Percentiles rank a stretch among this genome's conserved stretches.
phyloP scores from a whole-genome alignment of 1,139 yeast species.

The Spathaspora sp. region DNA sequence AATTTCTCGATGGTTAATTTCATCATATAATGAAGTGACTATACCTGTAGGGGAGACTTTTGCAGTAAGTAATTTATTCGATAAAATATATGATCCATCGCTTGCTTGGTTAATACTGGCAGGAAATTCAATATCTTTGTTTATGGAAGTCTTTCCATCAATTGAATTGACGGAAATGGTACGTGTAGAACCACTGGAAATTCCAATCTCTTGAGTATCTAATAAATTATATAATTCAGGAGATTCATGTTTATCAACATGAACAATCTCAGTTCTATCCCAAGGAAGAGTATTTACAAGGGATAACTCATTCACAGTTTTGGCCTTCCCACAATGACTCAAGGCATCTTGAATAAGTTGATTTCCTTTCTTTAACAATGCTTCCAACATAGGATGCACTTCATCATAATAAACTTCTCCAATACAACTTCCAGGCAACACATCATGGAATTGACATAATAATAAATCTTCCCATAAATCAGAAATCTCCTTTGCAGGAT shows the following conservation, averaged over 20 bases:
- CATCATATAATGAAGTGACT: slow-evolving; percentile 66
- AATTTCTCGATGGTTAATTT: slow-evolving; percentile 60
- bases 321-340: slow-evolving; percentile 15
- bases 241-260: slow-evolving; percentile 20
- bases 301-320: slow-evolving; percentile 15
- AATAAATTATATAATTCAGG: slow-evolving; percentile 13
- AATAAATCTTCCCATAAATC: slow-evolving; percentile 84
- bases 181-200: slow-evolving; percentile 1
- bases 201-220: slow-evolving; percentile 6
- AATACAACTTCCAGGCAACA: slow-evolving; percentile 92
- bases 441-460: slow-evolving; percentile 94
- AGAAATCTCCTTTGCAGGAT: slow-evolving; percentile 69
- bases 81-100: slow-evolving; percentile 50
- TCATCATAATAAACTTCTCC: slow-evolving; percentile 92
- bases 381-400: slow-evolving; percentile 75
- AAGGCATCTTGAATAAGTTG: slow-evolving; percentile 55
- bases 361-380: slow-evolving; percentile 54
- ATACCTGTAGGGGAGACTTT: slow-evolving; percentile 60
- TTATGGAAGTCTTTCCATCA: slow-evolving; percentile 16
- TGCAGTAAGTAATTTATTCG: slow-evolving; percentile 63
- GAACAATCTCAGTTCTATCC: slow-evolving; percentile 56
- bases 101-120: slow-evolving; percentile 43
- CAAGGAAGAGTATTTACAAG: slow-evolving; percentile 67
- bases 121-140: slow-evolving; percentile 34
- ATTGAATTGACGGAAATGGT: slow-evolving; percentile 14